phyloP scores from a whole-genome alignment of 169 alveolate species.

The Eimeria tenella region DNA sequence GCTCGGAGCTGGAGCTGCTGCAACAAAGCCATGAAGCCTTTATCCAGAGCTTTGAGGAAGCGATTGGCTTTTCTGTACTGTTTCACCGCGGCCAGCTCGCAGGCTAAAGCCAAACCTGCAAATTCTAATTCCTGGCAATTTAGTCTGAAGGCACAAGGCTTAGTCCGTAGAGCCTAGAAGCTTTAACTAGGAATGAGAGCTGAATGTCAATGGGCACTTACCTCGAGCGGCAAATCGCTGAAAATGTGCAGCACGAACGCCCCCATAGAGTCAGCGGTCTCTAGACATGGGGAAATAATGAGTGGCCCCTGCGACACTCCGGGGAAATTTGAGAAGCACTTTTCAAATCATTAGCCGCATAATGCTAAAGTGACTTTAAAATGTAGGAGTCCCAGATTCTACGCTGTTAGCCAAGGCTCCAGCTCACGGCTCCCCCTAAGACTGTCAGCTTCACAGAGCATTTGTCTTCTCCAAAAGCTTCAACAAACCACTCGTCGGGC shows the following conservation, averaged over 20 bases:
- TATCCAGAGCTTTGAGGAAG: too few species aligned
- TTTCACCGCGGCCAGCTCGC: too few species aligned
- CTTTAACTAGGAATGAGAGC: neutral
- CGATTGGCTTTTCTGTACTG: too few species aligned
- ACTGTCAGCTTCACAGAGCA: conserved; percentile 17
- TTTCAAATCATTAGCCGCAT: too few species aligned
- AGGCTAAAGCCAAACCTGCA: too few species aligned
- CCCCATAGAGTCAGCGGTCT: neutral
- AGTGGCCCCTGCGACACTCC: conserved; percentile 9
- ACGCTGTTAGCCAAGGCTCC: neutral
- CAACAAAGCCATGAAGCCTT: neutral
- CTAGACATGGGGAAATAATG: conserved; percentile 4
- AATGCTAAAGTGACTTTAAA: neutral
- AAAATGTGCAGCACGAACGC: neutral
- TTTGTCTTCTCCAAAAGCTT: neutral
- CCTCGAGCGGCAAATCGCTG: conserved; percentile 51
- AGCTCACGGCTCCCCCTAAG: neutral
- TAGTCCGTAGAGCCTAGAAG: neutral
- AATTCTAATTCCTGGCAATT: too few species aligned
- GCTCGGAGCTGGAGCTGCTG: neutral
- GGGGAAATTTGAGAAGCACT: too few species aligned
- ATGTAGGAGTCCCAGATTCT: neutral
- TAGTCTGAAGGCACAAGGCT: neutral
- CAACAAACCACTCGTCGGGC: conserved; percentile 48
- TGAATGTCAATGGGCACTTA: neutral